Base-by-base conservation (phyloP, 345 rosid species). In the Trapa bicornis region DNA sequence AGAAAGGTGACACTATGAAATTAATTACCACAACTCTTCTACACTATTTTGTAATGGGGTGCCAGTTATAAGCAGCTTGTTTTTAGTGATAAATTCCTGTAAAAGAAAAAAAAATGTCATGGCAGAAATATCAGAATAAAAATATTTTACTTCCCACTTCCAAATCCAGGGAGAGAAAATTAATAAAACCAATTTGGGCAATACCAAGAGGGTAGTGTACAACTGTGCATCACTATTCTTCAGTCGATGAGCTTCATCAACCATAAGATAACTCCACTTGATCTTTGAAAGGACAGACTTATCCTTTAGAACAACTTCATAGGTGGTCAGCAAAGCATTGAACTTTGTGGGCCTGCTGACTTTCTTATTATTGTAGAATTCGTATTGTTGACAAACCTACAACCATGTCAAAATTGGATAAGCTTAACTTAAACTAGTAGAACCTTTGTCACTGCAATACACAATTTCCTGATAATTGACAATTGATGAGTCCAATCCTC, bases 21-120 rank as follows among this genome's bases (percentile, higher is more conserved):
- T 74, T 64, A 29, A 71, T 66, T 85, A 95, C 99, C 99, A 95
- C 65, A 95, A 87, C 84, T 95, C 99, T 77, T 95, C 99, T 37
- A 95, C 99, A 57, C 97, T 95, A 79, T 95, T 95, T 78, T 95
- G 99, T 60, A 95, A 72, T 70, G 99, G 99, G 71, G 99, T 95
- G 65, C 99, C 99, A 69, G 99, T 95, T 61, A 95, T 91, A 45
- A 95, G 89, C 84, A 95, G 78, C 80, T 87, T 95, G 84, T 95
- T 95, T 83, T 89, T 95, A 50, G 99, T 91, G 82, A 88, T 85
- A 71, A 95, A 95, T 82, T 95, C 99, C 99, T 95, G 90, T 35
- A 38, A 39, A 66, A 62, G 66, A 41, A 50, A 37, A 67, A 67
- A 72, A 66, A 13, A 65, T 67, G 43, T 29, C 39, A 71, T 57